Base-by-base conservation (phyloP, 2,329 filamentous ascomycete species). In the Hymenoscyphus infarciens region DNA sequence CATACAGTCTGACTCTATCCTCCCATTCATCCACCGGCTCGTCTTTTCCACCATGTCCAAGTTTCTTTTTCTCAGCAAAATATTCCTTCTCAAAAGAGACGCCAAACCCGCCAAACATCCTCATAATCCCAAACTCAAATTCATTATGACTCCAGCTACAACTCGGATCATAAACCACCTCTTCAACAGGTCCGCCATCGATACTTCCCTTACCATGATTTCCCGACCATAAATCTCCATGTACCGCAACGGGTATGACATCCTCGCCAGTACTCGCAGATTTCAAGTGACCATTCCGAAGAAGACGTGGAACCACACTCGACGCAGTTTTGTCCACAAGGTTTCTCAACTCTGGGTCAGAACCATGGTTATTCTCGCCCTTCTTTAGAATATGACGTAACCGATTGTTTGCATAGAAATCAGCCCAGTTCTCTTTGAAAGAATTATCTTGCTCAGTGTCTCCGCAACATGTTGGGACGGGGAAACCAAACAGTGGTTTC, bases 141-240 rank as follows among this genome's bases (percentile, higher is more conserved):
- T 98, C 94, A 1, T 83, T 89, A 74, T 97, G 93, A 1, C 88
- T 91, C 72, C 96, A 97, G 66, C 89, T 90, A 52, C 86, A 83
- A 1, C 88, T 89, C 0, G 92, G 87, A 73, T 97, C 94, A 72
- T 87, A 97, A 1, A 96, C 85, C 0, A 97, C 85, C 67, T 92
- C 88, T 68, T 93, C 90, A 0, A 81, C 77, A 1, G 79, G 81
- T 0, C 81, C 80, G 45, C 76, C 66, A 7, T 68, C 76, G 59
- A 96, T 87, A 52, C 79, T 80, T 0, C 89, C 92, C 3, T 79
- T 76, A 11, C 86, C 85, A 57, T 89, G 86, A 75, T 97, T 97
- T 0, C 94, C 94, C 67, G 87, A 90, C 94, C 94, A 97, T n/a
- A 97, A 76, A 77, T 97, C 93, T 0, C 94, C 94, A 72, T 98